Evolutionary conservation across 768 basidiomycete species (phyloP).

Genomic region (Amanita molliuscula): DNA sequence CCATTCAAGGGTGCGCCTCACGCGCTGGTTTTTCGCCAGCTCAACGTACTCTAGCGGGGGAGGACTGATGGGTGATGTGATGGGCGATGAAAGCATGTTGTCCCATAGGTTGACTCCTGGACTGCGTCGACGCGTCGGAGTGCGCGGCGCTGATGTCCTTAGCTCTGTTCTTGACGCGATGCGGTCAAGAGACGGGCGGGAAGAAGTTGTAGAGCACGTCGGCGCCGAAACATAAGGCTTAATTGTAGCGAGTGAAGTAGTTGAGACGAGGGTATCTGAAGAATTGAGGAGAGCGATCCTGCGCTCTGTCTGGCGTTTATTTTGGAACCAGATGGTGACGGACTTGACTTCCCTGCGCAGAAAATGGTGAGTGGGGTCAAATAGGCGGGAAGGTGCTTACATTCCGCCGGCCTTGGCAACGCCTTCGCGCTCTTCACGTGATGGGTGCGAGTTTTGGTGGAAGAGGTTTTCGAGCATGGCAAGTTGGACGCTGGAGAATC

Average conservation of each 20-base stretch:
- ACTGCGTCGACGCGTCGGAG: constrained; percentile 27
- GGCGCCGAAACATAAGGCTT: constrained; percentile 16
- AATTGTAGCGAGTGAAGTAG: constrained; percentile 14
- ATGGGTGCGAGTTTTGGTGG: constrained; percentile 63
- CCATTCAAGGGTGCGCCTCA: constrained; percentile 58
- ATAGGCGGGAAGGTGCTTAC: constrained; percentile 29
- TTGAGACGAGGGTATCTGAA: constrained; percentile 18
- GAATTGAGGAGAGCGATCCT: constrained; percentile 37
- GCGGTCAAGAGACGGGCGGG: constrained; percentile 45
- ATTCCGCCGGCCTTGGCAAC: constrained; percentile 53
- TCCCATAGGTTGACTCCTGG: constrained; percentile 35
- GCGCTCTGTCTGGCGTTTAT: constrained; percentile 65
- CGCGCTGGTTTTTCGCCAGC: constrained; percentile 34
- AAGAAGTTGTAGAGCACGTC: constrained; percentile 16
- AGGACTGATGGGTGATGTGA: constrained; percentile 43
- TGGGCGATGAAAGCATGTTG: constrained; percentile 56
- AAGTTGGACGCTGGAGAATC: constrained; percentile 60
- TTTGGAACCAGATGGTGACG: constrained; percentile 80
- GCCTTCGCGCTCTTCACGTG: constrained; percentile 60
- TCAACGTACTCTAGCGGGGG: constrained; percentile 35
- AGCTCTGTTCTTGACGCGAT: constrained; percentile 48
- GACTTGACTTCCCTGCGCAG: constrained; percentile 50
- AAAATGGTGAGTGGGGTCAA: constrained; percentile 6
- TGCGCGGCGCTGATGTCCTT: constrained; percentile 27
- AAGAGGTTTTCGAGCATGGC: constrained; percentile 66